Percentiles rank a stretch among this genome's conserved stretches.
phyloP scores from a whole-genome alignment of 176 grass and related monocot genomes.

The Bolboschoenus planiculmis region DNA sequence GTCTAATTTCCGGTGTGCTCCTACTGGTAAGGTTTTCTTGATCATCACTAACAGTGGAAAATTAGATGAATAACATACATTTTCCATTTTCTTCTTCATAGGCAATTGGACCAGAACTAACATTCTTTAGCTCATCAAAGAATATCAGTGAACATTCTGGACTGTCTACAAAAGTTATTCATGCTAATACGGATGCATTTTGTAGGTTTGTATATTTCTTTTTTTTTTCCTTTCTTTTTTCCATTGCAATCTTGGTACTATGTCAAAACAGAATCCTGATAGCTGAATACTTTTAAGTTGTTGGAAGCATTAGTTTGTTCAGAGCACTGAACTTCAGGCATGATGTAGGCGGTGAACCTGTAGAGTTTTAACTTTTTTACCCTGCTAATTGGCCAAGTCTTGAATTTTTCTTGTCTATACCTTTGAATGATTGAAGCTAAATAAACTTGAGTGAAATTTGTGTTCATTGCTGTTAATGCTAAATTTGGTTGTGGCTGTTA shows the following conservation, averaged over 20 bases:
- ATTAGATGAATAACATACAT: background rate
- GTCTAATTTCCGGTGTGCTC: background rate
- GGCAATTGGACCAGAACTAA: conserved; percentile 97
- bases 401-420: background rate
- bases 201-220: conserved; percentile 50
- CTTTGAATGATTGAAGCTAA: background rate
- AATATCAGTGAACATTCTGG: conserved; percentile 53
- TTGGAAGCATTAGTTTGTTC: background rate
- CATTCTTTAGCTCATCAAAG: conserved; percentile 87
- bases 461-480: background rate
- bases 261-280: background rate
- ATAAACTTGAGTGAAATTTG: background rate
- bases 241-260: background rate
- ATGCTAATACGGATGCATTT: conserved; percentile 84
- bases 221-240: background rate
- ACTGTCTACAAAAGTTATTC: conserved; percentile 86
- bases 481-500: background rate
- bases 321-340: background rate
- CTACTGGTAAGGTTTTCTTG: background rate
- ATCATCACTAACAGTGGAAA: background rate
- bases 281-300: background rate
- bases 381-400: background rate
- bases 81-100: conserved; percentile 23
- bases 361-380: background rate
- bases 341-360: background rate